Conservation (phyloP, 306 rosid genomes). For the Adenanthera pavonina region DNA sequence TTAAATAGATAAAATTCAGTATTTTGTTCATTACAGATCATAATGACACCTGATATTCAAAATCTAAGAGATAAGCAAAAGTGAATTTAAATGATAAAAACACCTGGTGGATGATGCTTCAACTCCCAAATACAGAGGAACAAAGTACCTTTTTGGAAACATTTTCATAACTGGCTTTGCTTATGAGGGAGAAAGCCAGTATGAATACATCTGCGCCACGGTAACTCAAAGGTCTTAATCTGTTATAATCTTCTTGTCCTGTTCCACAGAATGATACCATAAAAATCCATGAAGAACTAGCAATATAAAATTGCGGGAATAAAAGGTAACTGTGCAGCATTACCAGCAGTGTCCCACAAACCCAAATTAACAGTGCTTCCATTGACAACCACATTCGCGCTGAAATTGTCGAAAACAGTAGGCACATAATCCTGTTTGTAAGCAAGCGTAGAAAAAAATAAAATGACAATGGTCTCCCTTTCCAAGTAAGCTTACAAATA, state of each 20-base stretch:
- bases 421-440: slow-evolving; percentile 92
- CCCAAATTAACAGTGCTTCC: slow-evolving; percentile 97
- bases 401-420: slow-evolving; percentile 96
- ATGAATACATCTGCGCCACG: slow-evolving; percentile 79
- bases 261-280: slow-evolving; percentile 50
- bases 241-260: slow-evolving; percentile 75
- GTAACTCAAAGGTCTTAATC: slow-evolving; percentile 74
- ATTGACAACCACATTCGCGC: slow-evolving; percentile 98
- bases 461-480: slow-evolving; percentile 22
- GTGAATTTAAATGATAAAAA: slow-evolving; percentile 10
- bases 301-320: slow-evolving; percentile 3
- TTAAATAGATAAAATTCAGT: neutral
- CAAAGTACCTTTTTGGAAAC: slow-evolving; percentile 68
- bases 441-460: slow-evolving; percentile 36
- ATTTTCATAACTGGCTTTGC: slow-evolving; percentile 77
- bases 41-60: neutral
- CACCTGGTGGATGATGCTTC: neutral
- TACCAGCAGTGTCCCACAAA: slow-evolving; percentile 99
- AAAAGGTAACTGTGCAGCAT: slow-evolving; percentile 26
- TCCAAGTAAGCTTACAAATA: slow-evolving; percentile 5
- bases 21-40: neutral
- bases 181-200: slow-evolving; percentile 73
- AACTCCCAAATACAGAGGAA: neutral
- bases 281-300: slow-evolving; percentile 38
- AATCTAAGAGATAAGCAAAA: neutral